Evolutionary conservation across 139 green algal species (phyloP), one percentile per base, ranked within the genome.

Genomic region (Nannochloris sp.): DNA sequence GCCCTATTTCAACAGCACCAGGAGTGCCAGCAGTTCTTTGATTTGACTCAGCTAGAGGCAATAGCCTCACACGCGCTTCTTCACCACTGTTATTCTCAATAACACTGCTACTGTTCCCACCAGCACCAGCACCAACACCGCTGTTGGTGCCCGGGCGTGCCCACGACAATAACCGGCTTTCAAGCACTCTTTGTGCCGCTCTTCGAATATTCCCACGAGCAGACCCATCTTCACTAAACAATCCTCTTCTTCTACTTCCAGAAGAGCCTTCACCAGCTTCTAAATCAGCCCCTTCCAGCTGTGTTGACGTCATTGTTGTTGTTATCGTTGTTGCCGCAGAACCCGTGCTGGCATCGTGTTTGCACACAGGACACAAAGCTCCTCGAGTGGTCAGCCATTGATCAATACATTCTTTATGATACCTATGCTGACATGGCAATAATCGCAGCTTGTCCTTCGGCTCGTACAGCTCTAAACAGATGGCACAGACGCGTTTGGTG

Each of bases 391-490:
- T 59, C 15, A 85, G 67, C 78, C 78, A 82, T 44, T 77, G 70
- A 61, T 85, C 78, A 19, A 84, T 73, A 64, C 78, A 84, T 25
- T 72, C 74, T 34, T 23, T 39, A 45, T 77, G 70, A 31, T 60
- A 77, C 45, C 81, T 62, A 71, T 89, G 83, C 33, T 66, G 34
- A 66, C 84, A 89, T 15, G 78, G 80, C 66, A 91, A 71, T 42
- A 77, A 67, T 4, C 84, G 74, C 46, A 90, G 62, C 72, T 85
- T 81, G 9, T 87, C 78, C 0, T 78, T 81, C 9, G 73, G 35
- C 37, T 19, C 27, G 47, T 88, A 88, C 42, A 73, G 54, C 51
- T 88, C 80, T 44, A 87, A 35, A 58, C 82, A 88, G 6, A 87
- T 70, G 25, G 73, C 77, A 47, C 80, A 87, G 3, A 68, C 74